Conservation (phyloP, 148 eudicot genomes). For the Persicaria tinctoria region DNA sequence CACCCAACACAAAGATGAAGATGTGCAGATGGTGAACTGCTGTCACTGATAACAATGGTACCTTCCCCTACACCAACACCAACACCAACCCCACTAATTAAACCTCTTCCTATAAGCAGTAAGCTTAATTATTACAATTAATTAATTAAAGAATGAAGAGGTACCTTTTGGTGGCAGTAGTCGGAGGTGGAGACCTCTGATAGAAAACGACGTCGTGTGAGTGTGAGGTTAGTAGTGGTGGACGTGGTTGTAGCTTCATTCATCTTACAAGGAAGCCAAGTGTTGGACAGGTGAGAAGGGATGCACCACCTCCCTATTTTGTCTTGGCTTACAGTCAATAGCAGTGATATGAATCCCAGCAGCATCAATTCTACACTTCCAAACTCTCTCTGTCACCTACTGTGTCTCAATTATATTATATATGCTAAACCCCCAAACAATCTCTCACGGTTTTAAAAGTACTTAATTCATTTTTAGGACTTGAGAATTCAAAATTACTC, state of each 20-base stretch:
- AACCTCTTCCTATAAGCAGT: no score
- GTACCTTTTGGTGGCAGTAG: constrained; percentile 31
- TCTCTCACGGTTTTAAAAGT: no score
- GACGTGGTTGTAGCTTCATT: constrained; percentile 7
- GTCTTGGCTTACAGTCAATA: constrained; percentile 44
- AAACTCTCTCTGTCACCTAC: no score
- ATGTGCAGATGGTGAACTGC: constrained; percentile 77
- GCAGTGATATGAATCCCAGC: constrained; percentile 52
- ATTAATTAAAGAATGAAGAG: no score
- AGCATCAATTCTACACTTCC: constrained; percentile 48
- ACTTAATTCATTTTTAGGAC: no score
- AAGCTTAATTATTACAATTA: no score
- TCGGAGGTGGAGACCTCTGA: constrained; percentile 16
- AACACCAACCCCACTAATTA: background rate
- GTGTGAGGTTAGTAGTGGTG: background rate
- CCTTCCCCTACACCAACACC: constrained; percentile 37
- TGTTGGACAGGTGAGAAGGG: constrained; percentile 21
- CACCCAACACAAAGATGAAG: constrained; percentile 72
- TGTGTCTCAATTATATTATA: background rate
- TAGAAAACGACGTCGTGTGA: constrained; percentile 28
- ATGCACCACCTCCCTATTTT: constrained; percentile 37
- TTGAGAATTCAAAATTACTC: no score
- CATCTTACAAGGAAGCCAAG: constrained; percentile 41
- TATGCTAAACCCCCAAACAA: no score
- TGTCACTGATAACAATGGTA: constrained; percentile 44